phyloP scores from a whole-genome alignment of 176 grass and related monocot genomes.

The Cenchrus purpureus region DNA sequence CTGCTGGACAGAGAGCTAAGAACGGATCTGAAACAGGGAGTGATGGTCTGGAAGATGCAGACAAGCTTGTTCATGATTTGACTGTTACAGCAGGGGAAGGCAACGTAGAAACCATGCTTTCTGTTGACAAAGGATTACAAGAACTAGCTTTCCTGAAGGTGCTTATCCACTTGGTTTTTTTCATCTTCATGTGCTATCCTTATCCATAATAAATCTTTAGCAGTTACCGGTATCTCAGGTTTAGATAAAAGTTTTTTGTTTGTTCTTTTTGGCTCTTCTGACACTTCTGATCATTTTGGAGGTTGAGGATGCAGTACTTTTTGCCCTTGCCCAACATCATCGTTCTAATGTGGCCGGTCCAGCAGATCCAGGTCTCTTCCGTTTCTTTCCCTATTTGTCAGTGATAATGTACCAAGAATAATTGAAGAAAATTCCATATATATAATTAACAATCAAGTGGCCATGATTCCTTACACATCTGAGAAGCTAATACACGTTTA shows the following conservation, averaged over 20 bases:
- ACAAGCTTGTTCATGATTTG: constrained; percentile 60
- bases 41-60: constrained; percentile 52
- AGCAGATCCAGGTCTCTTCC: constrained; percentile 55
- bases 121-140: constrained; percentile 93
- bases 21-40: constrained; percentile 61
- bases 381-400: constrained; percentile 27
- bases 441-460: background rate
- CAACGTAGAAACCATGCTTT: constrained; percentile 93
- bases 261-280: background rate
- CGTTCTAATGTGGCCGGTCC: constrained; percentile 59
- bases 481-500: constrained; percentile 24
- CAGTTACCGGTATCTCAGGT: constrained; percentile 1
- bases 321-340: constrained; percentile 75
- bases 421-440: background rate
- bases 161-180: constrained; percentile 17
- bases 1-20: constrained; percentile 88
- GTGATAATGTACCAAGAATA: constrained; percentile 11
- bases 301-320: constrained; percentile 92
- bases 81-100: constrained; percentile 79
- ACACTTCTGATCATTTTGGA: constrained; percentile 44
- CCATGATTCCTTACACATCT: constrained; percentile 9
- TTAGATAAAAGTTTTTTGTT: constrained; percentile 6
- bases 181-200: constrained; percentile 16
- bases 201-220: constrained; percentile 1
- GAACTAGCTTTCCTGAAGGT: constrained; percentile 92